Conservation (phyloP, 257 asterid species). For the Scutellaria baicalensis region DNA sequence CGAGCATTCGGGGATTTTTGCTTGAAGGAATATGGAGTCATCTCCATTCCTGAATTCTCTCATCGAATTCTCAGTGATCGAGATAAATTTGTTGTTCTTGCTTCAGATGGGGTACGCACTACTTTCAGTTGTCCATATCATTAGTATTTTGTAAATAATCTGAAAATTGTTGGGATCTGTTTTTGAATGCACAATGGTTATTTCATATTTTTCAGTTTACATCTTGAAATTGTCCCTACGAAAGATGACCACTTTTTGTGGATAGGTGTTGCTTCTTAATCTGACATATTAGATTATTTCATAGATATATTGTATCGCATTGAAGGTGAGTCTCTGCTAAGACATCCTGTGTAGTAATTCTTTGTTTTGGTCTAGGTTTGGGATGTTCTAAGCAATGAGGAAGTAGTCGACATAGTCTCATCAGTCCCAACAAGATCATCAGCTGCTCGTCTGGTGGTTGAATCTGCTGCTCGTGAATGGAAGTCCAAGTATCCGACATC, state of each 20-base stretch:
- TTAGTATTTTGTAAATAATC: neutral
- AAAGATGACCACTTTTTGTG: neutral
- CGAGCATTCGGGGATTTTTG: slow-evolving; percentile 98
- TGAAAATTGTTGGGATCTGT: neutral
- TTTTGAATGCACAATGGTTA: neutral
- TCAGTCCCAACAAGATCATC: slow-evolving; percentile 73
- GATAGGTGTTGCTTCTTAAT: neutral
- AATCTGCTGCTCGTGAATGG: slow-evolving; percentile 91
- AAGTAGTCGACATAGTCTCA: slow-evolving; percentile 80
- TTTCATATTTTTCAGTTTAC: neutral
- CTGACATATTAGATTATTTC: neutral
- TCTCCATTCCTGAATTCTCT: slow-evolving; percentile 90
- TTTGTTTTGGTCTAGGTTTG: slow-evolving; percentile 51
- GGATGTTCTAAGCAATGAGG: slow-evolving; percentile 95
- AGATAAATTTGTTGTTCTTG: slow-evolving; percentile 87
- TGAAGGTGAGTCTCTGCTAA: neutral
- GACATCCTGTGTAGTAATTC: neutral
- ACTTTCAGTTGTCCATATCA: neutral
- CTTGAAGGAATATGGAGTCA: slow-evolving; percentile 94
- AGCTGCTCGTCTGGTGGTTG: slow-evolving; percentile 75
- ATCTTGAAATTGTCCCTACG: neutral
- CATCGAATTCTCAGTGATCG: slow-evolving; percentile 60
- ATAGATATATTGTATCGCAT: neutral
- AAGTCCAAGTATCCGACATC: slow-evolving; percentile 87
- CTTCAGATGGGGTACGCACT: slow-evolving; percentile 98